Evolutionary conservation across 495 filamentous ascomycete genomes (phyloP), one percentile per base, ranked within the genome.

Genomic region (Talaromyces thailandensis): DNA sequence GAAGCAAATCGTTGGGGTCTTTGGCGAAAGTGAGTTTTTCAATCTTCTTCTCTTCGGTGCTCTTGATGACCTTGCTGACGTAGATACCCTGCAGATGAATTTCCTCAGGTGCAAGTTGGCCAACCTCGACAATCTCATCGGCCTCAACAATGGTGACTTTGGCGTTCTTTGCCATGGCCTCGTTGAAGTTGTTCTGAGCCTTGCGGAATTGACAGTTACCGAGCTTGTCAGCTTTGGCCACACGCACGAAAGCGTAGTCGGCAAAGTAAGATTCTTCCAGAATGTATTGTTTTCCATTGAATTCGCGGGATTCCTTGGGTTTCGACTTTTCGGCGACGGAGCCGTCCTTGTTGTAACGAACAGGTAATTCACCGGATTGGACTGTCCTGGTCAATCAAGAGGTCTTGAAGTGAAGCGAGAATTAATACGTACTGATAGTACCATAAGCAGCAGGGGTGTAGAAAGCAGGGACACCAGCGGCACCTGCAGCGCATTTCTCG

Each of bases 151-250:
- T 94, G 58, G 92, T 96, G 73, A 88, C 82, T 73, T 90, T 91
- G 23, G 92, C 93, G 70, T 93, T 93, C 65, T 92, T 87, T 59
- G 88, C 92, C 93, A 96, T 96, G 55, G 87, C 89, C 32, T 89
- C 91, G 73, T 95, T 96, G 83, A 96, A 96, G 74, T 95, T 96
- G 65, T 88, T 85, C 2, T 90, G 92, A 0, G 92, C 82, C 60
- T 89, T 88, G 16, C 92, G 86, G 82, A 96, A 96, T 75, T 91
- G 88, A 76, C 89, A 93, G 78, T 96, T 96, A n/a, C 93, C 92
- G 1, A 93, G 84, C 64, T 85, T 81, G 76, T 96, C 92, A 58
- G 89, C 92, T 75, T 90, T 91, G 81, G 86, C 90, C 1, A 88
- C 92, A 75, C 93, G 91, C 58, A 95, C 81, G 67, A 96, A 92